phyloP scores from a whole-genome alignment of 305 asterid genomes.

The Solanum hybrid region DNA sequence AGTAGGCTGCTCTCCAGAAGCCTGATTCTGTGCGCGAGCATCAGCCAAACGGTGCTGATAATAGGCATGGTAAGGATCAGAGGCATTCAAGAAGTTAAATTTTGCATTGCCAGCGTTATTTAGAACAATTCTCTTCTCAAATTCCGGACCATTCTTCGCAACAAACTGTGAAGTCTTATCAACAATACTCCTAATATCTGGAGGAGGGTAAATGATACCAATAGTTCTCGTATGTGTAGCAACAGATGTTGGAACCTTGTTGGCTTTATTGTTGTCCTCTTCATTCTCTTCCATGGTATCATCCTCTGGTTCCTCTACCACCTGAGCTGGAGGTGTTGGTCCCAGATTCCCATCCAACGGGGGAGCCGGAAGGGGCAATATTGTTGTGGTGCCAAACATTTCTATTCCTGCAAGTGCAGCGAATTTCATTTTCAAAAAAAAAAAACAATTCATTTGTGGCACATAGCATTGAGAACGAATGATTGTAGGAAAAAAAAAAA shows the following conservation, averaged over 20 bases:
- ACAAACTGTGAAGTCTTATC: slow-evolving; percentile 86
- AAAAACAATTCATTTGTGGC: neutral
- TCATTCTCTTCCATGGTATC: slow-evolving; percentile 22
- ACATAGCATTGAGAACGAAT: neutral
- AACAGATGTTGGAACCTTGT: slow-evolving; percentile 44
- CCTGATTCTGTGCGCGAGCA: slow-evolving; percentile 58
- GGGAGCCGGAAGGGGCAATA: slow-evolving; percentile 78
- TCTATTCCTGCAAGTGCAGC: slow-evolving; percentile 18
- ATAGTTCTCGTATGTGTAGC: slow-evolving; percentile 78
- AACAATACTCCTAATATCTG: slow-evolving; percentile 78
- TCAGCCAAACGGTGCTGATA: slow-evolving; percentile 80
- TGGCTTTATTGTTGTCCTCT: slow-evolving; percentile 21
- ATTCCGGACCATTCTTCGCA: slow-evolving; percentile 83
- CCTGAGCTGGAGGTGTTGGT: slow-evolving; percentile 48
- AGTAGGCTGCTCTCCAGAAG: slow-evolving; percentile 32
- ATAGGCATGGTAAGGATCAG: slow-evolving; percentile 92
- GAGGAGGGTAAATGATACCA: slow-evolving; percentile 87
- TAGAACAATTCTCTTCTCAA: slow-evolving; percentile 71
- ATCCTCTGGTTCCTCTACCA: slow-evolving; percentile 29
- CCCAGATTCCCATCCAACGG: slow-evolving; percentile 73
- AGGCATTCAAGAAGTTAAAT: slow-evolving; percentile 58
- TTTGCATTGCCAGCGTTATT: slow-evolving; percentile 83
- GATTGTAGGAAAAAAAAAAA: neutral
- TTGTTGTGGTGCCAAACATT: slow-evolving; percentile 59
- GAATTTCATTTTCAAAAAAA: neutral